These are phyloP conservation scores for Penicillium maclennaniae DNA, from an alignment of 495 filamentous ascomycete genomes.

Conservation along the genomic window DNA sequence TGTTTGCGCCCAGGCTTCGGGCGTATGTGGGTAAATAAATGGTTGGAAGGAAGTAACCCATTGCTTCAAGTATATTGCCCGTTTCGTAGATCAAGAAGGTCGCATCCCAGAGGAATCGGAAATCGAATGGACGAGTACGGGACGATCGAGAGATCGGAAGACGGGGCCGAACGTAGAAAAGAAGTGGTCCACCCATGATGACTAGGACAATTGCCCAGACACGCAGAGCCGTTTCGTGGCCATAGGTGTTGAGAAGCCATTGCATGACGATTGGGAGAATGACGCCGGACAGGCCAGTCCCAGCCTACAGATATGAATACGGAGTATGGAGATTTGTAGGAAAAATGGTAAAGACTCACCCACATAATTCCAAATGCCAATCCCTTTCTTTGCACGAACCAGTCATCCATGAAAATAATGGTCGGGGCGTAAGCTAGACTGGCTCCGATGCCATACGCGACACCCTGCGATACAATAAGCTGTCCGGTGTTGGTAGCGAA, in stretches of 20 bases:
- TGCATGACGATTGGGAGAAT: constrained; percentile 49
- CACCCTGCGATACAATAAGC: constrained; percentile 49
- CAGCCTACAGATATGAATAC: constrained; percentile 21
- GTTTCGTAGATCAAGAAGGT: constrained; percentile 51
- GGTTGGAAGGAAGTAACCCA: constrained; percentile 59
- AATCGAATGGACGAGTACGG: constrained; percentile 18
- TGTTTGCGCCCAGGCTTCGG: constrained; percentile 34
- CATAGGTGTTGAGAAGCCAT: constrained; percentile 45
- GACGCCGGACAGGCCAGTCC: constrained; percentile 40
- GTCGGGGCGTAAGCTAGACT: constrained; percentile 44
- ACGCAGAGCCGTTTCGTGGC: constrained; percentile 49
- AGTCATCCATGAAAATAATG: constrained; percentile 50
- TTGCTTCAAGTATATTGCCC: constrained; percentile 51
- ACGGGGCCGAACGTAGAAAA: constrained; percentile 48
- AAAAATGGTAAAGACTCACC: constrained; percentile 14
- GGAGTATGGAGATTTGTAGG: background rate
- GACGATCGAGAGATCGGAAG: constrained; percentile 38
- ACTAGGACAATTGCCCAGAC: constrained; percentile 46
- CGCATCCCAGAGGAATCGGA: constrained; percentile 41
- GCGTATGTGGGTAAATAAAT: constrained; percentile 61
- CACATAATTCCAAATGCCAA: constrained; percentile 51
- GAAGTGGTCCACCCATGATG: constrained; percentile 46
- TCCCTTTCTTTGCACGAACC: constrained; percentile 49
- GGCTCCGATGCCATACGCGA: constrained; percentile 45
- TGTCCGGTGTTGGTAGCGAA: constrained; percentile 42